These are phyloP conservation scores for Anacardium occidentale DNA, from an alignment of 345 rosid species.

Conservation along the genomic window DNA sequence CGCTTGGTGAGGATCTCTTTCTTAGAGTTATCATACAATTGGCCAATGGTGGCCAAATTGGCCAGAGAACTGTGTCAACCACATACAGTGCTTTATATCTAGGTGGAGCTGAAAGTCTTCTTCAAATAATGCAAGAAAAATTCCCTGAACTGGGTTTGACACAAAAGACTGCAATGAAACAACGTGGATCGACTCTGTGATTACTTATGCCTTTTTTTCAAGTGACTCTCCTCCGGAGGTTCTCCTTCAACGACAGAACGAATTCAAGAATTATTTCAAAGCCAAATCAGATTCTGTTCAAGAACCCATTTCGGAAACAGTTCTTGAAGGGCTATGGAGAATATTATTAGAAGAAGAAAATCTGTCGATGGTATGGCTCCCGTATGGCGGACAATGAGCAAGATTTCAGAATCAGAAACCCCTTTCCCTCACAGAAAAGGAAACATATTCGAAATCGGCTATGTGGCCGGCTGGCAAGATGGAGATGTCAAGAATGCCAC, in stretches of 20 bases:
- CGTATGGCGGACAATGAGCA: constrained; percentile 1
- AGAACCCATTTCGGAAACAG: neutral
- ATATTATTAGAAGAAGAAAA: neutral
- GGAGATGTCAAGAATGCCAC: neutral
- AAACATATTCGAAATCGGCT: neutral
- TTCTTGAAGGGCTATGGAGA: neutral
- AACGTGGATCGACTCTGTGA: neutral
- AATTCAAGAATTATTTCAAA: neutral
- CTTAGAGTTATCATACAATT: neutral
- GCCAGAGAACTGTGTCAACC: neutral
- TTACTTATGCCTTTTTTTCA: neutral
- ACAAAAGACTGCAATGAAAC: neutral
- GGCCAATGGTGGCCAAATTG: neutral
- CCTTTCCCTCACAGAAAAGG: constrained; percentile 6
- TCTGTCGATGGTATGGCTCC: neutral
- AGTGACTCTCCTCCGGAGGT: neutral
- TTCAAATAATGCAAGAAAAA: neutral
- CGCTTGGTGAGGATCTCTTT: neutral
- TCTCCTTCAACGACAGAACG: constrained; percentile 1
- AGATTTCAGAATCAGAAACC: constrained; percentile 7
- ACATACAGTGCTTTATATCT: neutral
- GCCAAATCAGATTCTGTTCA: constrained; percentile 4
- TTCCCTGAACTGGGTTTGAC: constrained; percentile 6
- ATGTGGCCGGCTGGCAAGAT: neutral
- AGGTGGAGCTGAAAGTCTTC: neutral